These are phyloP conservation scores for Lactifluus volemus DNA, from an alignment of 768 basidiomycete genomes.

Conservation along the genomic window DNA sequence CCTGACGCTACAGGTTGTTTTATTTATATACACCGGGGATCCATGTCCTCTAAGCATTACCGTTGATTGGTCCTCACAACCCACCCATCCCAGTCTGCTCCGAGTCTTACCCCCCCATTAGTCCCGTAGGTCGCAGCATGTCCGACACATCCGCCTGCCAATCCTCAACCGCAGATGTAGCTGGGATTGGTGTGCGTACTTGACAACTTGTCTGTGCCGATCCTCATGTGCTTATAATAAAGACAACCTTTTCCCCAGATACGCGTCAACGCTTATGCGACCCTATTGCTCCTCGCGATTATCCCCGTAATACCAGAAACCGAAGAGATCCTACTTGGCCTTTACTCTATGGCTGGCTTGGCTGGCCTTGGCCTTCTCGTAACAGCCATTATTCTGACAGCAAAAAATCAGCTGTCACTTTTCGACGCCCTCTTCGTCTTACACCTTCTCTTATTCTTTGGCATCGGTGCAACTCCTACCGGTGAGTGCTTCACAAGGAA, in stretches of 20 bases:
- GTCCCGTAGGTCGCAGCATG: neutral
- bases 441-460: conserved; percentile 13
- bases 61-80: no score
- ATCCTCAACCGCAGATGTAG: neutral
- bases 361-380: conserved; percentile 12
- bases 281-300: conserved; percentile 1
- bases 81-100: no score
- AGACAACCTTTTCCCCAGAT: neutral
- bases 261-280: conserved; percentile 13
- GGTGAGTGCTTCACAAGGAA: neutral
- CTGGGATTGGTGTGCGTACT: conserved; percentile 2
- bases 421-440: conserved; percentile 12
- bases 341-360: neutral
- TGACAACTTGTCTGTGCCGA: neutral
- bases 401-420: neutral
- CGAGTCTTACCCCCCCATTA: no score
- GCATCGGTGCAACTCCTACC: neutral
- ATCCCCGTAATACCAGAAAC: conserved; percentile 4
- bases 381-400: conserved; percentile 6
- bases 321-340: neutral
- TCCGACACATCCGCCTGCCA: neutral
- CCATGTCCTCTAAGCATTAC: no score
- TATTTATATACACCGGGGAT: no score
- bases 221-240: neutral
- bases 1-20: no score